These are phyloP conservation scores for Yarrowia sp. DNA, from an alignment of 805 yeast species.

Conservation along the genomic window DNA sequence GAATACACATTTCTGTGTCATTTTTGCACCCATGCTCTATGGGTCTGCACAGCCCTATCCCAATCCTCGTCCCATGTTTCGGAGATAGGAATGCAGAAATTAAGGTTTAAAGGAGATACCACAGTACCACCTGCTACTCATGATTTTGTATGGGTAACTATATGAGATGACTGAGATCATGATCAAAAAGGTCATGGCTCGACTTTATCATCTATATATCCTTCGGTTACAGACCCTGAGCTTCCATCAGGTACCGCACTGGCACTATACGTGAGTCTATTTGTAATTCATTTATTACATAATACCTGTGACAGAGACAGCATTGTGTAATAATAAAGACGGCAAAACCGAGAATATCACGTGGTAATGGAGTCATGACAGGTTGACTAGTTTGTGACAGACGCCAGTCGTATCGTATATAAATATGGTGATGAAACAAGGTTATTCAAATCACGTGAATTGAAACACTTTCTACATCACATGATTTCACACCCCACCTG, in stretches of 20 bases:
- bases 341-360: too few species aligned
- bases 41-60: not conserved
- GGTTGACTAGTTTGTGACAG: too few species aligned
- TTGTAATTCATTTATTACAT: not conserved
- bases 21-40: not conserved
- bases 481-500: not conserved
- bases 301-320: not conserved
- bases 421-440: not conserved
- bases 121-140: not conserved
- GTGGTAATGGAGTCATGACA: too few species aligned
- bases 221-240: not conserved
- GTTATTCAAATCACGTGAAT: not conserved
- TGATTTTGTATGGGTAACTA: not conserved
- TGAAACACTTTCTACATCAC: not conserved
- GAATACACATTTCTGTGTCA: not conserved
- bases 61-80: constrained; percentile 11
- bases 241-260: too few species aligned
- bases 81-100: constrained; percentile 1
- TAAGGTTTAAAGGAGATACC: not conserved
- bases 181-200: not conserved
- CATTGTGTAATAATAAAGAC: too few species aligned
- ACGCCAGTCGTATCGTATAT: too few species aligned
- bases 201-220: not conserved
- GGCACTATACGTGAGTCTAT: not conserved
- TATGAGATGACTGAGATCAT: not conserved